Evolutionary conservation across 176 grass and related monocot species (phyloP).

Genomic region (Puccinellia tenuiflora): DNA sequence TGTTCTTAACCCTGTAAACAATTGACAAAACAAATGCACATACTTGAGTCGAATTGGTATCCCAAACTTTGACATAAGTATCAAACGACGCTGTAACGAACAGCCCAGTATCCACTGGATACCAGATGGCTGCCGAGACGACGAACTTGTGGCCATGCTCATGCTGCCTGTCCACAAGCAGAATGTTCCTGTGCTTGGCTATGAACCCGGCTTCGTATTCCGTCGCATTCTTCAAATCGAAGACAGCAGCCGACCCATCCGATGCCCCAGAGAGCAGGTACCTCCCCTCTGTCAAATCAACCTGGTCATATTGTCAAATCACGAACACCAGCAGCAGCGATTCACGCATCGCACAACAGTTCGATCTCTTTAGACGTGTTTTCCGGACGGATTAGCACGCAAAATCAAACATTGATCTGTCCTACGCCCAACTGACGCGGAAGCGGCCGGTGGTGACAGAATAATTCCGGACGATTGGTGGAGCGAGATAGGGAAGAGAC

Average conservation of each 20-base stretch:
- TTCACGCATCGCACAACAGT: not conserved
- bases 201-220: conserved; percentile 51
- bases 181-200: conserved; percentile 65
- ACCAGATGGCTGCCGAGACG: conserved; percentile 74
- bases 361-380: not conserved
- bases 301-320: conserved; percentile 60
- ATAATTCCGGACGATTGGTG: not conserved
- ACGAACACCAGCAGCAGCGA: conserved; percentile 7
- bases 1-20: too few species aligned
- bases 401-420: not conserved
- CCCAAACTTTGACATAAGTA: conserved; percentile 88
- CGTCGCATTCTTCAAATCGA: conserved; percentile 53
- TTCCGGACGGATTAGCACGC: not conserved
- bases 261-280: conserved; percentile 87
- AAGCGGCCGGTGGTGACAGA: not conserved
- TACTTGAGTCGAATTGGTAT: conserved; percentile 87
- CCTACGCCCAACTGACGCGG: not conserved
- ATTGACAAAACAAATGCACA: not conserved
- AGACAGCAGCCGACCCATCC: conserved; percentile 68
- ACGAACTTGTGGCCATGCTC: conserved; percentile 64
- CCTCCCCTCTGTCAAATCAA: conserved; percentile 83
- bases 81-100: conserved; percentile 88
- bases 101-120: conserved; percentile 82
- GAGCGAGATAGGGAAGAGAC: not conserved
- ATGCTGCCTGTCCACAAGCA: conserved; percentile 71